phyloP scores from a whole-genome alignment of 2,329 filamentous ascomycete species.

The Cercospora zeina region DNA sequence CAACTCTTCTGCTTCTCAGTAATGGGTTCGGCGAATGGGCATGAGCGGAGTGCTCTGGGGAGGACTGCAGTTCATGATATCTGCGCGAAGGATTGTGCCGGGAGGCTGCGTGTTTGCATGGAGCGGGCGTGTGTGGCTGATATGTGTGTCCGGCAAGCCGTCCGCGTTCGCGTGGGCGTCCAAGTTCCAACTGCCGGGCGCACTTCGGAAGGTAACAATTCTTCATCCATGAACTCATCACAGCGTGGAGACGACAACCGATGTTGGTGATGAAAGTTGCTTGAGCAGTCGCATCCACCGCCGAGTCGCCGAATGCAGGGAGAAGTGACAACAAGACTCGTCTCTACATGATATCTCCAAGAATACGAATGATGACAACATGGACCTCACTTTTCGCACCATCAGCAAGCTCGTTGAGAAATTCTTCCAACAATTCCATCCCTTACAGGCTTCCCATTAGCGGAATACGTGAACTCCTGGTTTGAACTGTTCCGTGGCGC shows the following conservation, averaged over 20 bases:
- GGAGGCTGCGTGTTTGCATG: background rate
- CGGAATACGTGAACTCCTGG: conserved; percentile 1
- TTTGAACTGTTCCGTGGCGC: background rate
- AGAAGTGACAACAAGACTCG: too few species aligned
- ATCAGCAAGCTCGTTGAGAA: conserved; percentile 6
- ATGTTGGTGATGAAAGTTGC: background rate
- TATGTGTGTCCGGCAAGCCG: background rate
- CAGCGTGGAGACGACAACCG: too few species aligned
- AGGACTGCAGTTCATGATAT: background rate
- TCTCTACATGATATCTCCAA: background rate
- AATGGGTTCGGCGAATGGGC: background rate
- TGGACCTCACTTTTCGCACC: conserved; percentile 1
- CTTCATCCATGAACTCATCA: too few species aligned
- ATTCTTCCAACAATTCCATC: background rate
- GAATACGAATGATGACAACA: background rate
- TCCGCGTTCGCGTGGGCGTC: background rate
- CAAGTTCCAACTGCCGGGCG: background rate
- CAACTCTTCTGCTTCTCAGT: too few species aligned
- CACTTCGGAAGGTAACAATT: too few species aligned
- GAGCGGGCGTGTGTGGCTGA: background rate
- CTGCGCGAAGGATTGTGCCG: background rate
- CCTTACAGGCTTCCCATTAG: conserved; percentile 8
- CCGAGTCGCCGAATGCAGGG: too few species aligned
- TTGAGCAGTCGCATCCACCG: background rate
- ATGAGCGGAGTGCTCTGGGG: background rate